Evolutionary conservation across 805 yeast genomes (phyloP).

Genomic region (Zygosaccharomyces gambellarensis): DNA sequence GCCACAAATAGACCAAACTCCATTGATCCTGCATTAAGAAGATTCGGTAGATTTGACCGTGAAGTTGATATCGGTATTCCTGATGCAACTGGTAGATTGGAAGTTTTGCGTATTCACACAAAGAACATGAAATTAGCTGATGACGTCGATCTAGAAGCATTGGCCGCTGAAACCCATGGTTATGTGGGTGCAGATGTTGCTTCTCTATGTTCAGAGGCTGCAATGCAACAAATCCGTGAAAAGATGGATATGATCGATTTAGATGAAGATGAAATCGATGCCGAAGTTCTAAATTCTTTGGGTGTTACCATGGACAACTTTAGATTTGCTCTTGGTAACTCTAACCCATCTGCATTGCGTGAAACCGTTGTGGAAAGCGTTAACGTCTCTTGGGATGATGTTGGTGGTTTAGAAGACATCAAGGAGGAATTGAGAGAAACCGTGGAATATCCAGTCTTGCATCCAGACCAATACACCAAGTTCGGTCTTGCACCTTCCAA

Average conservation of each 20-base stretch:
- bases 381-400: slow-evolving; percentile 98
- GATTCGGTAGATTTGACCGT: slow-evolving; percentile 88
- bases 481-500: slow-evolving; percentile 97
- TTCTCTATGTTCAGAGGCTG: slow-evolving; percentile 98
- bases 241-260: slow-evolving; percentile 97
- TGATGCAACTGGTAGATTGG: slow-evolving; percentile 97
- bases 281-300: slow-evolving; percentile 90
- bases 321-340: slow-evolving; percentile 94
- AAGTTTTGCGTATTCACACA: slow-evolving; percentile 94
- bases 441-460: slow-evolving; percentile 97
- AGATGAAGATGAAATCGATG: slow-evolving; percentile 95
- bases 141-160: slow-evolving; percentile 91
- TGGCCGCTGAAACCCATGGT: slow-evolving; percentile 98
- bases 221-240: slow-evolving; percentile 99
- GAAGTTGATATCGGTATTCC: slow-evolving; percentile 93
- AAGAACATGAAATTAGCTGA: slow-evolving; percentile 96
- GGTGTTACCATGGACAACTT: slow-evolving; percentile 99
- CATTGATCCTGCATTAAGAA: slow-evolving; percentile 72
- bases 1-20: slow-evolving; percentile 83
- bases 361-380: slow-evolving; percentile 99
- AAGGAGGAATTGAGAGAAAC: slow-evolving; percentile 97
- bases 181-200: slow-evolving; percentile 99
- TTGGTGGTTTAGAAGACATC: slow-evolving; percentile 96
- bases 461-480: slow-evolving; percentile 97
- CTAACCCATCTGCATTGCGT: slow-evolving; percentile 98